Conservation (phyloP, 352 stramenopile genomes). For the Globisporangium cylindrosporum region DNA sequence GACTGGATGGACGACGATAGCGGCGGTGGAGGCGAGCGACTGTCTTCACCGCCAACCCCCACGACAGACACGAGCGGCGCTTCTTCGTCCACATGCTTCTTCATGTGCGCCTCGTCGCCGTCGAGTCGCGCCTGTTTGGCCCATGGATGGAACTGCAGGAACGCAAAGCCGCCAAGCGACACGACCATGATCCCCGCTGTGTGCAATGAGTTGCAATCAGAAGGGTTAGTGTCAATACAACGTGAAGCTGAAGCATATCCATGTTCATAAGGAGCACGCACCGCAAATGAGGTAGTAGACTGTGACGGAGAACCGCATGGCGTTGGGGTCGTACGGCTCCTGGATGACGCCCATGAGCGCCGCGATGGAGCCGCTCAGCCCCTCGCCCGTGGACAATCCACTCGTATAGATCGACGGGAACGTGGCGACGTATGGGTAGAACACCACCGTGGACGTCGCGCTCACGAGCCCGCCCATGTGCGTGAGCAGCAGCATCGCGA, state of each 20-base stretch:
- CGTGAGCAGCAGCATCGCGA: slow-evolving; percentile 60
- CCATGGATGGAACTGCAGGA: slow-evolving; percentile 51
- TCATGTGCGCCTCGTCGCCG: neutral
- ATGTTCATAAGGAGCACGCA: slow-evolving; percentile 13
- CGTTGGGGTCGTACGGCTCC: slow-evolving; percentile 36
- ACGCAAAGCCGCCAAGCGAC: slow-evolving; percentile 49
- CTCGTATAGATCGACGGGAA: slow-evolving; percentile 68
- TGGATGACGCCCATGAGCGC: slow-evolving; percentile 59
- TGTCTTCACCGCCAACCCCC: neutral
- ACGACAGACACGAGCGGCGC: slow-evolving; percentile 19
- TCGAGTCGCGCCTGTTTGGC: slow-evolving; percentile 16
- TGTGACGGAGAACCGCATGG: slow-evolving; percentile 55
- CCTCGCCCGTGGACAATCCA: slow-evolving; percentile 58
- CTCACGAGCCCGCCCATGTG: slow-evolving; percentile 68
- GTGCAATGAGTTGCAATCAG: neutral
- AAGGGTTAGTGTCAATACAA: neutral
- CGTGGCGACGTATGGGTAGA: slow-evolving; percentile 67
- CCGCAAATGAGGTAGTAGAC: slow-evolving; percentile 61
- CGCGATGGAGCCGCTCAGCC: slow-evolving; percentile 57
- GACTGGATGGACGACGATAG: neutral
- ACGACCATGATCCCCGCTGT: slow-evolving; percentile 50
- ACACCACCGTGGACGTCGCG: slow-evolving; percentile 66
- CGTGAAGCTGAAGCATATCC: neutral
- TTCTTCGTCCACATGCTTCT: slow-evolving; percentile 25
- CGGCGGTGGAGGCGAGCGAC: neutral